A percentile compares a stretch with the other conserved stretches of the same genome.
Conservation (phyloP, 495 filamentous ascomycete species). For the Peziza echinospora region DNA sequence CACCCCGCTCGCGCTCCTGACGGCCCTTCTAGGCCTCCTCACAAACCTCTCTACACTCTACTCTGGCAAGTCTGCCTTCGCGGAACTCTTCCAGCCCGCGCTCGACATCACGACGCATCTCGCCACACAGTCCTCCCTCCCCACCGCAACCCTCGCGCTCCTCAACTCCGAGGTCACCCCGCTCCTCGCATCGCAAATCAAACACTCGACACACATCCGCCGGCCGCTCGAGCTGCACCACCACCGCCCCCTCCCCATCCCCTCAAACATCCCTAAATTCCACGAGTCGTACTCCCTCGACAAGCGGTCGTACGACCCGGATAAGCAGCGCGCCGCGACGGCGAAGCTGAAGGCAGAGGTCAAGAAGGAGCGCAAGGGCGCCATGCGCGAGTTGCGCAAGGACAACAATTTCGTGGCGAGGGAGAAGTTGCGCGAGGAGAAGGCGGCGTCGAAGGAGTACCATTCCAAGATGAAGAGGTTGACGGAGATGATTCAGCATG, state of each 20-base stretch:
- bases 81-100: conserved; percentile 46
- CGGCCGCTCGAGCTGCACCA: conserved; percentile 71
- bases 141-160: not conserved
- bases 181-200: conserved; percentile 29
- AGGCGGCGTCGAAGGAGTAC: conserved; percentile 70
- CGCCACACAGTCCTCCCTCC: conserved; percentile 1
- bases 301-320: conserved; percentile 76
- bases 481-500: conserved; percentile 81
- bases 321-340: conserved; percentile 62
- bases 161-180: conserved; percentile 22
- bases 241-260: conserved; percentile 74
- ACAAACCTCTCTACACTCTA: conserved; percentile 39
- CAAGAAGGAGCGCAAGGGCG: conserved; percentile 89
- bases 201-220: conserved; percentile 36
- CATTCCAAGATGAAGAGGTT: conserved; percentile 84
- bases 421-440: conserved; percentile 77
- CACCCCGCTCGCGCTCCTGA: conserved; percentile 27
- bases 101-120: conserved; percentile 34
- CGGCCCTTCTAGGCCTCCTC: conserved; percentile 35
- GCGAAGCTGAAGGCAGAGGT: conserved; percentile 67
- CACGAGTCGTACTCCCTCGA: conserved; percentile 85
- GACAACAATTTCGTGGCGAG: conserved; percentile 79
- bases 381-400: conserved; percentile 81
- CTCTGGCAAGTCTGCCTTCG: conserved; percentile 44
- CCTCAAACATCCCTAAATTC: conserved; percentile 79